Conservation (phyloP, 192 early-diverging fungal species). For the Entomortierella beljakovae region DNA sequence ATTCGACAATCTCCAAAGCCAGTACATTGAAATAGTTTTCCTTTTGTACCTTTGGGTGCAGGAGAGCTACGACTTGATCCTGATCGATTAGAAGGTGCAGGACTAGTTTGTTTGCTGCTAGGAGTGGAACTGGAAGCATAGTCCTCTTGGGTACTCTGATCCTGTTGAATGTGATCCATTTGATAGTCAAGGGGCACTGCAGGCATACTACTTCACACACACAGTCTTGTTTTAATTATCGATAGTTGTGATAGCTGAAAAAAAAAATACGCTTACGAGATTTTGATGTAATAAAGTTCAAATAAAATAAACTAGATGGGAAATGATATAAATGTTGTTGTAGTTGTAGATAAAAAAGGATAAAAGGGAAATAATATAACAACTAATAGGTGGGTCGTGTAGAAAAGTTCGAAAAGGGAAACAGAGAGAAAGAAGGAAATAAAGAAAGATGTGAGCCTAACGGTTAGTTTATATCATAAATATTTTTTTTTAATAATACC, state of each 20-base stretch:
- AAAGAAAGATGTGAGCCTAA: constrained; percentile 7
- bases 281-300: no score
- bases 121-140: constrained; percentile 4
- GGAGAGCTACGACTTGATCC: constrained; percentile 31
- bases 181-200: constrained; percentile 25
- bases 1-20: constrained; percentile 54
- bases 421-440: background rate
- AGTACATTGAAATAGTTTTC: constrained; percentile 50
- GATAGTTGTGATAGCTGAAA: no score
- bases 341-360: no score
- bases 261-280: no score
- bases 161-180: constrained; percentile 14
- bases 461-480: background rate
- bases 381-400: no score
- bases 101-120: constrained; percentile 44
- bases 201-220: no score
- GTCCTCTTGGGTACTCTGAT: constrained; percentile 14
- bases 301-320: no score
- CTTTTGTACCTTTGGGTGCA: constrained; percentile 24
- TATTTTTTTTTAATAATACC: background rate
- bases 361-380: no score
- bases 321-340: no score
- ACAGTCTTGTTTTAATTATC: no score
- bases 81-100: constrained; percentile 38
- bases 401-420: no score